Evolutionary conservation across 176 grass and related monocot species (phyloP), one percentile per base, ranked within the genome.

Genomic region (Themeda triandra): DNA sequence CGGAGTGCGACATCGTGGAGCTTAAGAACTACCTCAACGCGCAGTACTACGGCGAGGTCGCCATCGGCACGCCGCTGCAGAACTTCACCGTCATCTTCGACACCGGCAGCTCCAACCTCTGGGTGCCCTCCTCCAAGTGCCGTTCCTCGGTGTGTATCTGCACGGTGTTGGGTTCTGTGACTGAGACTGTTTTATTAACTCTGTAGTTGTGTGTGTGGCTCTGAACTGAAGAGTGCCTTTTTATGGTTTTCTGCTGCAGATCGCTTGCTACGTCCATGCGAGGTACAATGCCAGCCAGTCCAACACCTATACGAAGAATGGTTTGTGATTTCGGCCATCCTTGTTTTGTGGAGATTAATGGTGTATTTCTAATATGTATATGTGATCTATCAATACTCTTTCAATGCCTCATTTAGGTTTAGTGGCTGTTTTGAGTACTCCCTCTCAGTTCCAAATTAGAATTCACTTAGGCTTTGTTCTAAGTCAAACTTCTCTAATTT

Each of bases 61-160:
- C 81, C 39, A 75, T 94, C 56, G 94, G 94, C 40, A 89, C 90
- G 23, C 94, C 94, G 21, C 72, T 84, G 42, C 94, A 94, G 94
- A 92, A 56, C 51, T 97, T 97, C 80, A 97, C 92, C 9, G 90
- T 97, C 77, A 94, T 97, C 80, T 97, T 97, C 79, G 90, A 97
- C 68, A 94, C 92, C 3, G 94, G 94, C 36, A 97, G 94, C 86
- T 97, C 94, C 70, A 91, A 97, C 84, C 84, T 94, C 80, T 97
- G 94, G 94, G 90, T 97, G 78, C 90, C 94, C 42, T 97, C 94
- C 81, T 90, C 92, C 81, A 97, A 97, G 86, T 97, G 94, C 64
- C 83, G 86, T 71, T 87, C 87, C 41, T 97, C 90, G 80, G 94
- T 97, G 82, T 78, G 46, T 15, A 49, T 49, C 3, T 18, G 80